These are phyloP conservation scores for Saccharomyces eubayanus DNA, from an alignment of 805 yeast species.

Conservation along the genomic window DNA sequence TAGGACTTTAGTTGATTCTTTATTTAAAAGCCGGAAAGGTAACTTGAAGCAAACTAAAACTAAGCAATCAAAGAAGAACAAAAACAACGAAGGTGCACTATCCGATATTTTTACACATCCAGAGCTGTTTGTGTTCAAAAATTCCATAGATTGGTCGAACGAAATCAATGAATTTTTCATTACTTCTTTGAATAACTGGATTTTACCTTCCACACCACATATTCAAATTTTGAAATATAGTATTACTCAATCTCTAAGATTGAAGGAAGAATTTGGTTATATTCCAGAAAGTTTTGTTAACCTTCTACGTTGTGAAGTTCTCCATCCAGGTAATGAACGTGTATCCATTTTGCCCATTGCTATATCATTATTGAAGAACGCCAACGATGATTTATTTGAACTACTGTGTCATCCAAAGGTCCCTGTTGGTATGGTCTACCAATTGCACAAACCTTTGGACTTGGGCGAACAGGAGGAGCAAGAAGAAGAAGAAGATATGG, in stretches of 20 bases:
- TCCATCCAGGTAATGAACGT: slow-evolving; percentile 59
- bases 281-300: slow-evolving; percentile 27
- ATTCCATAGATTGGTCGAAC: slow-evolving; percentile 33
- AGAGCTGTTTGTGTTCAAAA: slow-evolving; percentile 41
- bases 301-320: slow-evolving; percentile 46
- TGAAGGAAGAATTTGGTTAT: slow-evolving; percentile 22
- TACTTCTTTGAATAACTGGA: slow-evolving; percentile 39
- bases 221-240: slow-evolving; percentile 45
- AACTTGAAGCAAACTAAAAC: slow-evolving; percentile 5
- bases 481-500: slow-evolving; percentile 2
- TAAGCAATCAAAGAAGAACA: slow-evolving; percentile 37
- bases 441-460: slow-evolving; percentile 20
- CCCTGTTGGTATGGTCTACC: slow-evolving; percentile 39
- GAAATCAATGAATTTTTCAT: slow-evolving; percentile 38
- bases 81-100: slow-evolving; percentile 40
- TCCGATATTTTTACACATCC: slow-evolving; percentile 64
- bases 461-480: slow-evolving; percentile 26
- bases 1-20: slow-evolving; percentile 25
- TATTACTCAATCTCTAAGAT: slow-evolving; percentile 32
- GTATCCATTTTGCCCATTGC: slow-evolving; percentile 68
- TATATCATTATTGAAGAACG: slow-evolving; percentile 38
- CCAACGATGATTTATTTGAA: slow-evolving; percentile 44
- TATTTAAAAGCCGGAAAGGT: slow-evolving; percentile 12
- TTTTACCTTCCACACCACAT: slow-evolving; percentile 55
- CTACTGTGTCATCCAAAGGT: slow-evolving; percentile 67